Evolutionary conservation across 2,329 filamentous ascomycete species (phyloP).

Genomic region (Aspergillus pseudoviridinutans): DNA sequence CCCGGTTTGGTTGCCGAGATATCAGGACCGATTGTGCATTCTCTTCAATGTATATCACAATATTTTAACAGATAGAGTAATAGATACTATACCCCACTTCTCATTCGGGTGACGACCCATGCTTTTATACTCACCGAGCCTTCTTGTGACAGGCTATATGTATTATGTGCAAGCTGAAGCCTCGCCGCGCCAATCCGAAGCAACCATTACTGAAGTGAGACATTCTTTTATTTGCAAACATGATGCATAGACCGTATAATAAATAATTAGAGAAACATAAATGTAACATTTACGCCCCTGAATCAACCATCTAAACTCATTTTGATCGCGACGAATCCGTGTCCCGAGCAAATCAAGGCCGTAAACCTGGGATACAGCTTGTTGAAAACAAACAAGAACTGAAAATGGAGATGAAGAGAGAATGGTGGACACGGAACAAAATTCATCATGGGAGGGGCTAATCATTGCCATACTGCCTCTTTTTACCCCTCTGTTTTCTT

Average conservation of each 20-base stretch:
- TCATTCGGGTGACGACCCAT: neutral
- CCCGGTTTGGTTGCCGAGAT: conserved; percentile 3
- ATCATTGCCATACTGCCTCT: neutral
- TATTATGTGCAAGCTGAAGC: neutral
- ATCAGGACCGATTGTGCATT: neutral
- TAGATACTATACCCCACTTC: conserved; percentile 25
- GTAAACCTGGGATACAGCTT: conserved; percentile 10
- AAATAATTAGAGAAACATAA: conserved; percentile 14
- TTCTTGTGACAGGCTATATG: neutral
- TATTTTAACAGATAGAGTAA: conserved; percentile 15
- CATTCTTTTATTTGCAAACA: conserved; percentile 1
- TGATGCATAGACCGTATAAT: conserved; percentile 12
- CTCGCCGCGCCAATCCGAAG: neutral
- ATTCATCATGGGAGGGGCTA: neutral
- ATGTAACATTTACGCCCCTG: conserved; percentile 15
- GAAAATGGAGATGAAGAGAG: conserved; percentile 1
- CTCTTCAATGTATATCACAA: conserved; percentile 6
- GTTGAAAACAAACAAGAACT: conserved; percentile 8
- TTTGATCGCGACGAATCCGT: conserved; percentile 17
- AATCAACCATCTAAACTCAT: conserved; percentile 15
- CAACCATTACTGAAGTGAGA: neutral
- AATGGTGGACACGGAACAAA: conserved; percentile 1
- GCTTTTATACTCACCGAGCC: neutral
- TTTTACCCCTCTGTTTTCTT: neutral
- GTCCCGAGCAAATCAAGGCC: conserved; percentile 8